Evolutionary conservation across 106 monocot genomes (phyloP).

Genomic region (Apostasia shenzhenica): DNA sequence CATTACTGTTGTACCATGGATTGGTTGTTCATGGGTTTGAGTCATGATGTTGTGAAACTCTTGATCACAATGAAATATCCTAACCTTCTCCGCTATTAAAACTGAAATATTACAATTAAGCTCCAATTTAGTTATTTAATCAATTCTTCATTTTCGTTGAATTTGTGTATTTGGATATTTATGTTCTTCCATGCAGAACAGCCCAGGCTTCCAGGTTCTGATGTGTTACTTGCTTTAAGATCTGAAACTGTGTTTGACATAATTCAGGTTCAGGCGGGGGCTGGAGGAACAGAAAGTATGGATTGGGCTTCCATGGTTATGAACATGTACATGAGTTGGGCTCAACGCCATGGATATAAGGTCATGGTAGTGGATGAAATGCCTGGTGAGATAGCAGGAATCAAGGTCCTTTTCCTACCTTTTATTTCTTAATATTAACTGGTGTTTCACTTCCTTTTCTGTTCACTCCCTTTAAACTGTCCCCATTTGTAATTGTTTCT

Average conservation of each 20-base stretch:
- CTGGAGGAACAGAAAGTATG: constrained; percentile 98
- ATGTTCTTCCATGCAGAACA: not conserved
- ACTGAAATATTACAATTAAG: too few relatives aligned
- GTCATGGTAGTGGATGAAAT: constrained; percentile 87
- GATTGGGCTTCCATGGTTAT: constrained; percentile 98
- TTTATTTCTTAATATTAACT: not conserved
- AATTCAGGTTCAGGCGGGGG: constrained; percentile 93
- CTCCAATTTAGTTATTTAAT: too few relatives aligned
- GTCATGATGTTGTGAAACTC: too few relatives aligned
- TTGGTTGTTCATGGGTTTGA: too few relatives aligned
- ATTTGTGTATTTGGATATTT: not conserved
- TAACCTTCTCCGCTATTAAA: too few relatives aligned
- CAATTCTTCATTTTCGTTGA: too few relatives aligned
- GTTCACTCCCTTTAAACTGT: too few relatives aligned
- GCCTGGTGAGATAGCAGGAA: constrained; percentile 98
- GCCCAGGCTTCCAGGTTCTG: not conserved
- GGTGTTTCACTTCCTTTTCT: too few relatives aligned
- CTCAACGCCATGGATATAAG: constrained; percentile 55
- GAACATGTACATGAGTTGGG: constrained; percentile 95
- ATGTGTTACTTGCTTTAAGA: not conserved
- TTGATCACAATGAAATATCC: too few relatives aligned
- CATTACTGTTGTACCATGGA: too few relatives aligned
- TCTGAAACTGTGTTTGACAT: constrained; percentile 1
- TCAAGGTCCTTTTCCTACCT: constrained; percentile 70
- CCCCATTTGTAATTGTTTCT: too few relatives aligned